Conservation (phyloP, 2,329 filamentous ascomycete species). For the Thelonectria olida region DNA sequence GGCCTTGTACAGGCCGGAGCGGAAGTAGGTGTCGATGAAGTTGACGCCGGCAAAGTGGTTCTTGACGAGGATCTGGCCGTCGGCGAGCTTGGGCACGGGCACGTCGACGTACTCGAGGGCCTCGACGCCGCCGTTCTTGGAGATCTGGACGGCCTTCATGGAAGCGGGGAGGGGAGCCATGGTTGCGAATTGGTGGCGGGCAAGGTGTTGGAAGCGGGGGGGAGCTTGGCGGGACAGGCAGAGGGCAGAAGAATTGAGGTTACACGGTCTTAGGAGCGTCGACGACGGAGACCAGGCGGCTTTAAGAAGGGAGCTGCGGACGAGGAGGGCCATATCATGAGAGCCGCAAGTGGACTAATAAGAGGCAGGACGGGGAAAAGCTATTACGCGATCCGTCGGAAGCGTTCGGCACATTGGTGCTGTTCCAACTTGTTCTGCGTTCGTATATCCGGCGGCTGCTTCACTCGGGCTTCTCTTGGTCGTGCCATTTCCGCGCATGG, state of each 20-base stretch:
- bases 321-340: slow-evolving; percentile 27
- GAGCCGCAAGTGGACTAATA: background rate
- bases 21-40: slow-evolving; percentile 93
- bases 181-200: slow-evolving; percentile 45
- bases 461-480: background rate
- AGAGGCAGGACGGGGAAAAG: background rate
- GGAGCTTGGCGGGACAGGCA: slow-evolving; percentile 16
- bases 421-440: background rate
- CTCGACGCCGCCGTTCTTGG: slow-evolving; percentile 72
- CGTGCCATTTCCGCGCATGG: background rate
- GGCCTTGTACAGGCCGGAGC: slow-evolving; percentile 80
- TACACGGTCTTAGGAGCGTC: background rate
- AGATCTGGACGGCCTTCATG: slow-evolving; percentile 73
- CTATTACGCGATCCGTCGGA: background rate
- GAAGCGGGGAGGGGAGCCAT: slow-evolving; percentile 80
- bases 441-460: slow-evolving; percentile 8
- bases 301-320: slow-evolving; percentile 32
- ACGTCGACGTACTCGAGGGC: slow-evolving; percentile 78
- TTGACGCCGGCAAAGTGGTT: slow-evolving; percentile 86
- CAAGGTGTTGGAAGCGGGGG: slow-evolving; percentile 12
- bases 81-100: slow-evolving; percentile 71
- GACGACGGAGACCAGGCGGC: slow-evolving; percentile 7
- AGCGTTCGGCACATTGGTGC: background rate
- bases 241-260: too few species aligned
- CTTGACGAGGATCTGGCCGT: slow-evolving; percentile 81